Evolutionary conservation across 2,329 filamentous ascomycete species (phyloP), one percentile per base, ranked within the genome.

Genomic region (Botrytis pseudocinerea): DNA sequence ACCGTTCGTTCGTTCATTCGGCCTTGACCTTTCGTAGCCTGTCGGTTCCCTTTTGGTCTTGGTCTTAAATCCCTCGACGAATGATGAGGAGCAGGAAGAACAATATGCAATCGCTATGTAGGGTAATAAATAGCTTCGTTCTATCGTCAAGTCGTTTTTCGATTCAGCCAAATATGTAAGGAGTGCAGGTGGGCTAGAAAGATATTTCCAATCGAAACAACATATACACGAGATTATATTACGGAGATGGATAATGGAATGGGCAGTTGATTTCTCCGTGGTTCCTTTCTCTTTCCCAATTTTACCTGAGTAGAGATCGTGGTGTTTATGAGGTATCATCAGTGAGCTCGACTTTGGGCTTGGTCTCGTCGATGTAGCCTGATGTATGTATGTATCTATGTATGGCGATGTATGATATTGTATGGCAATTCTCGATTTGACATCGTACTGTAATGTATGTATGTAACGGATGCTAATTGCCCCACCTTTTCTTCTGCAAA

Each of bases 401-500:
- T 60, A 46, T 69, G 66, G n/a, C 25, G 28, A 16, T 54, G 25
- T 28, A 28, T 28, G 25, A 54, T 57, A 18, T 57, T 48, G 51
- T 69, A 69, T 60, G 66, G 51, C 66, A 60, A 57, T 71, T 22
- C 60, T 66, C 38, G 35, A 60, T 66, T 66, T 51, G 22, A 72
- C 60, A 44, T 63, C 46, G 38, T n/a, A 32, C 28, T 42, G 32
- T 28, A 54, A 32, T 22, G 10, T 71, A 68, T 48, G 51, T 60
- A 57, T 28, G 51, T 57, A 57, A 71, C 44, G 46, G 44, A 71
- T 71, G 44, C 44, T 54, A 32, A 44, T n/a, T 59, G 62, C 40
- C 70, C 70, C 70, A 72, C 70, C 70, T 60, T 68, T 66, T 18
- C 40, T 68, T n/a, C 70, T 72, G 62, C 70, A 51, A 60, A 68